phyloP scores from a whole-genome alignment of 2,329 filamentous ascomycete genomes.

The Trichoderma koningiopsis region DNA sequence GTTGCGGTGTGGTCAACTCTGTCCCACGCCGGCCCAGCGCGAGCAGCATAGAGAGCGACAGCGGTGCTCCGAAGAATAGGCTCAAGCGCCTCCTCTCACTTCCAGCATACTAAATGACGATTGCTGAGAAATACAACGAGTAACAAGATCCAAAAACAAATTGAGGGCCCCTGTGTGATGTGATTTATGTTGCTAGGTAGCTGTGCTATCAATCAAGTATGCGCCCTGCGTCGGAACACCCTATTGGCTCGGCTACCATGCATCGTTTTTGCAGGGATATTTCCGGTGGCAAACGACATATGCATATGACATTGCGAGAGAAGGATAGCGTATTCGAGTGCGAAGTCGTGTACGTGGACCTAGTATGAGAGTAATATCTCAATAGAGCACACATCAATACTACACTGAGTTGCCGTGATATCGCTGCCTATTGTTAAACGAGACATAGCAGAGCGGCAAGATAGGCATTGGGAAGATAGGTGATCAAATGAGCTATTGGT shows the following conservation, averaged over 20 bases:
- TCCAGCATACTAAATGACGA: constrained; percentile 4
- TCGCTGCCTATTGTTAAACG: background rate
- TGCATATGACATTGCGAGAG: background rate
- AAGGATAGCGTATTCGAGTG: background rate
- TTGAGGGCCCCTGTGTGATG: background rate
- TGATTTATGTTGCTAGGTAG: background rate
- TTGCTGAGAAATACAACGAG: too few species aligned
- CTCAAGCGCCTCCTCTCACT: constrained; percentile 10
- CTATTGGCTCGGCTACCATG: background rate
- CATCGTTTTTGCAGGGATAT: background rate
- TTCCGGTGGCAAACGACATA: background rate
- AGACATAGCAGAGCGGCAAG: background rate
- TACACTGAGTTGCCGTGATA: background rate
- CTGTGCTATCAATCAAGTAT: background rate
- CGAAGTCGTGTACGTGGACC: background rate
- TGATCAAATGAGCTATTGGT: background rate
- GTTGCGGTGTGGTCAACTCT: constrained; percentile 15
- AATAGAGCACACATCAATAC: background rate
- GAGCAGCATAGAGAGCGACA: constrained; percentile 9
- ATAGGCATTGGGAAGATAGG: background rate
- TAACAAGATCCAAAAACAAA: background rate
- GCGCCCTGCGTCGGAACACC: background rate
- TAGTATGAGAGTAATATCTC: background rate
- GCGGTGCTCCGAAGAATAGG: background rate
- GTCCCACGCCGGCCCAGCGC: constrained; percentile 14